Evolutionary conservation across 1,284 basidiomycete species (phyloP), one percentile per base, ranked within the genome.

Genomic region (Stereum hirsutum): DNA sequence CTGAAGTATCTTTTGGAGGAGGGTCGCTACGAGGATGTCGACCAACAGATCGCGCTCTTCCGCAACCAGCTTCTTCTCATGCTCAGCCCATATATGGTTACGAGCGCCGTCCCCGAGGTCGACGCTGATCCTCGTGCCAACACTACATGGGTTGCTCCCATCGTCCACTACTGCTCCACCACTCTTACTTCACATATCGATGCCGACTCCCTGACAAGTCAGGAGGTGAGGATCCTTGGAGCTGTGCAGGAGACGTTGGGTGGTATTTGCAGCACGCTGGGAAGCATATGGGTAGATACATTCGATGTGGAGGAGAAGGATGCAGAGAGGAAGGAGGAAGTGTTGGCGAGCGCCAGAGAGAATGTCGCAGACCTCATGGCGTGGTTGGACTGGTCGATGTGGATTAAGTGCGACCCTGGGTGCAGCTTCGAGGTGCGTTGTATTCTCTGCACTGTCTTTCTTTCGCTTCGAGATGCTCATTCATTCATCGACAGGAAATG

Each of bases 321-420:
- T 5, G 48, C 46, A 12, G 31, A 41, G 8, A 32, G 31, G 3
- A 36, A 10, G 40, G 19, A 31, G 4, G 36, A 36, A 15, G 33
- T 64, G 7, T 15, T 53, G 11, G 41, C 25, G n/a, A 32, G 47
- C 8, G 70, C 68, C 68, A 50, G 45, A 14, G 31, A 31, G n/a
- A 52, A 60, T 5, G 43, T 66, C 0, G 49, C 57, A 5, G 46
- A 36, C 3, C 49, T 72, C 34, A 67, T 69, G 61, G 43, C 39
- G 1, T 72, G 69, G 70, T 49, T 73, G 17, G 70, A 69, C 46
- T 73, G 69, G 69, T 62, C 64, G 42, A 53, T 59, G 4, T 71
- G 69, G 69, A 50, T 65, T 19, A 63, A 59, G 42, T 72, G 70
- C 49, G 52, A 54, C 0, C 69, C 69, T 19, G 61, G 48, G 17